Conservation (phyloP, 2,329 filamentous ascomycete species). For the Colletotrichum sp. region DNA sequence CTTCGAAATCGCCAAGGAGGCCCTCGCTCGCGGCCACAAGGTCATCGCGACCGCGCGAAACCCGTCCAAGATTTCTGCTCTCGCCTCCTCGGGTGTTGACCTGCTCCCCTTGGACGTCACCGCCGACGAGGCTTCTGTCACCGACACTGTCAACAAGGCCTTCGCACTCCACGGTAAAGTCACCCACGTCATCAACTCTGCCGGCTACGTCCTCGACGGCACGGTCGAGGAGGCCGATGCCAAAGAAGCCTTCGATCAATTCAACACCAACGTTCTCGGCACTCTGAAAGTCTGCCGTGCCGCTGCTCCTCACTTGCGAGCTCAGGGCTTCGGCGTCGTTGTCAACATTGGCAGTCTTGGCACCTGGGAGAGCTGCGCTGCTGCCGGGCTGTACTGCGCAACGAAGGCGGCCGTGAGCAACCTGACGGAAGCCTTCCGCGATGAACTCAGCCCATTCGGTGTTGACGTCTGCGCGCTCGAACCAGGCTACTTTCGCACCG, state of each 20-base stretch:
- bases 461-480: slow-evolving; percentile 49
- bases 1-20: slow-evolving; percentile 43
- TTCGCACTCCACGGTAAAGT: slow-evolving; percentile 40
- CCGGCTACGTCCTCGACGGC: slow-evolving; percentile 49
- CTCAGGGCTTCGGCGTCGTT: slow-evolving; percentile 35
- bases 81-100: slow-evolving; percentile 46
- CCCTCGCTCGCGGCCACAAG: slow-evolving; percentile 50
- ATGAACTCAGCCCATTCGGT: slow-evolving; percentile 50
- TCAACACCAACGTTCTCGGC: slow-evolving; percentile 61
- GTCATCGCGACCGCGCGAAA: slow-evolving; percentile 57
- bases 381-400: slow-evolving; percentile 44
- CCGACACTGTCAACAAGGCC: slow-evolving; percentile 35
- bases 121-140: slow-evolving; percentile 37
- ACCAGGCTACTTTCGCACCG: slow-evolving; percentile 59
- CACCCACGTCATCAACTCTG: slow-evolving; percentile 54
- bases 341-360: slow-evolving; percentile 53
- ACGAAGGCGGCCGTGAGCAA: slow-evolving; percentile 52
- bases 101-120: slow-evolving; percentile 53
- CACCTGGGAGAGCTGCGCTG: slow-evolving; percentile 43
- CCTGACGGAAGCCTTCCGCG: slow-evolving; percentile 45
- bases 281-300: slow-evolving; percentile 52
- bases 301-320: slow-evolving; percentile 51
- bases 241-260: slow-evolving; percentile 40
- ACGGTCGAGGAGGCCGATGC: slow-evolving; percentile 43
- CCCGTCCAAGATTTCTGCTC: slow-evolving; percentile 40